Conservation (phyloP, 805 yeast species). For the Sugiyamaella lignohabitans region DNA sequence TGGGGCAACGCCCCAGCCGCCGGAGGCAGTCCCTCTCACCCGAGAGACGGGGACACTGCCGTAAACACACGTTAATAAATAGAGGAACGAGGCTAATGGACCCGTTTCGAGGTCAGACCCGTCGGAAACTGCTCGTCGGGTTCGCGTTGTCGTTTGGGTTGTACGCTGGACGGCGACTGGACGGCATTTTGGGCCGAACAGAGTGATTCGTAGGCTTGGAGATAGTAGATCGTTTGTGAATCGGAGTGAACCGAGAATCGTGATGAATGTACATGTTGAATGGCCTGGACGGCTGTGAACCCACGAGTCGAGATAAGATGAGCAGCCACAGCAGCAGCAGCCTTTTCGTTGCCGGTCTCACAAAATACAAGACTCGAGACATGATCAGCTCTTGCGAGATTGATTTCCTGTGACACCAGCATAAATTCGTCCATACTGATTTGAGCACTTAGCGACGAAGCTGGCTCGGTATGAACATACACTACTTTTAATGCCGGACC, state of each 20-base stretch:
- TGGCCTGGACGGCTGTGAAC: constrained; percentile 20
- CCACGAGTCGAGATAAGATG: constrained; percentile 23
- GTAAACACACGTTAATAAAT: too few species aligned
- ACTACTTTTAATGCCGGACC: neutral
- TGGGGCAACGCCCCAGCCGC: too few species aligned
- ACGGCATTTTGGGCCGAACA: too few species aligned
- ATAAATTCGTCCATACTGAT: neutral
- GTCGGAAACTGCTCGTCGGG: too few species aligned
- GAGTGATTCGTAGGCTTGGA: constrained; percentile 20
- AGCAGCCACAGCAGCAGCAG: constrained; percentile 30
- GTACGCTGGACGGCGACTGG: too few species aligned
- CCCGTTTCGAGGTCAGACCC: too few species aligned
- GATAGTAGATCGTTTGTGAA: constrained; percentile 21
- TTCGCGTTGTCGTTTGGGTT: too few species aligned
- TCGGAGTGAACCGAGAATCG: constrained; percentile 27
- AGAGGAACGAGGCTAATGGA: too few species aligned
- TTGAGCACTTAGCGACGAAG: neutral
- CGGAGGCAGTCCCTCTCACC: too few species aligned
- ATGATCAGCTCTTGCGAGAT: neutral
- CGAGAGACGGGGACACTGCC: too few species aligned
- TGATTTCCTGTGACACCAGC: constrained; percentile 5
- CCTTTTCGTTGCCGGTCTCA: constrained; percentile 31
- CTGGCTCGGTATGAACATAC: neutral
- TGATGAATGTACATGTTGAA: constrained; percentile 28
- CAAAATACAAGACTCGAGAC: constrained; percentile 24